Evolutionary conservation across 108 stramenopile genomes (phyloP), one percentile per base, ranked within the genome.

Genomic region (Skeletonema grethae): DNA sequence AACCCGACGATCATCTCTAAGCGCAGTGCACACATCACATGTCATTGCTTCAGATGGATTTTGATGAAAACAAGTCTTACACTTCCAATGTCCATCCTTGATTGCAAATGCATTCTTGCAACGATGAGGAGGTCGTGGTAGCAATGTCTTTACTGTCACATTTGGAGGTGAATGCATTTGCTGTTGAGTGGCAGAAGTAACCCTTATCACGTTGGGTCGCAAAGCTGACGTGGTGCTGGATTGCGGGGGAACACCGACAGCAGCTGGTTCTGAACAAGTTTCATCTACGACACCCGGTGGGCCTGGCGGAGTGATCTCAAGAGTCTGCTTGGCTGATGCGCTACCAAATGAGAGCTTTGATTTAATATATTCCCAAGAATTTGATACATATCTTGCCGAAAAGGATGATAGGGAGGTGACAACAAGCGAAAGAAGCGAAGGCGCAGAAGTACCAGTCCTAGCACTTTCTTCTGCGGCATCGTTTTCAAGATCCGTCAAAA

Each of bases 1-100:
- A 16, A 7, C 7, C 18, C 8, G 60, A 12, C 16, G 30, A 32
- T 32, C 60, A 28, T 30, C 46, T 56, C 53, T 24, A 1, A 50
- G 45, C 13, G 66, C 45, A 13, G 41, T 45, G 46, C 29, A 67
- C 11, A 30, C 20, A 7, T 68, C 67, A 29, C 53, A 68, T 3
- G 56, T 65, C 36, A 65, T 45, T 18, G 73, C 64, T 34, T 74
- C 34, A 8, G 30, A 16, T 8, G 73, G 38, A 58, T 74, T 74
- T 16, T 45, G 55, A 60, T 57, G 56, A 11, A 41, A 65, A 53
- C 73, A 74, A 10, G 55, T 12, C 20, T 28, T 66, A 32, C 73
- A 74, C 45, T 31, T 65, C 73, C 73, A 74, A 34, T 74, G 36
- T 58, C 73, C 73, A 30, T 15, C 63, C 29, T 65, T 74, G 38